A percentile compares a stretch with the other conserved stretches of the same genome.
These are phyloP conservation scores for Haberlea rhodopensis DNA, from an alignment of 257 asterid genomes.

Conservation along the genomic window DNA sequence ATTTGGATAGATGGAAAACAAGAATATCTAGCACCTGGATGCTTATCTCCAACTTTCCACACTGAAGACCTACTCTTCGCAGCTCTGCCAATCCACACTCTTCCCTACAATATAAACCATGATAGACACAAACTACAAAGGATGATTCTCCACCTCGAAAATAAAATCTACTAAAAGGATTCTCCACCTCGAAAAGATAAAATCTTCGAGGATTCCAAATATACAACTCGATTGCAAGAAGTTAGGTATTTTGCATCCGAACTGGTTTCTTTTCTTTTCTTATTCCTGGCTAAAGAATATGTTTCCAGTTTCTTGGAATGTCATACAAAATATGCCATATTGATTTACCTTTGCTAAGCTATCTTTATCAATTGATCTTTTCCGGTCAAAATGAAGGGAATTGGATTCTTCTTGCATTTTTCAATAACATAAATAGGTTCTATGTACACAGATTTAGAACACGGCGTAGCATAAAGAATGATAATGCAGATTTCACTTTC, in stretches of 20 bases:
- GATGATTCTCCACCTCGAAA: background rate
- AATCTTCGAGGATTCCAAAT: background rate
- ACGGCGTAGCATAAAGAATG: background rate
- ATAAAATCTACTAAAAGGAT: background rate
- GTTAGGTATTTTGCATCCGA: background rate
- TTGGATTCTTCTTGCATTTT: background rate
- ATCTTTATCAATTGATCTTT: background rate
- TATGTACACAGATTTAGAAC: background rate
- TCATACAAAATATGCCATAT: too few relatives aligned
- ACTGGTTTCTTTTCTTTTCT: background rate
- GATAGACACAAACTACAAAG: background rate
- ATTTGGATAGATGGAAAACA: slow-evolving; percentile 1
- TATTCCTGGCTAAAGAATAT: background rate
- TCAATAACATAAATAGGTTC: too few relatives aligned
- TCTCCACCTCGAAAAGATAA: background rate
- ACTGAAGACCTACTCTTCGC: slow-evolving; percentile 68
- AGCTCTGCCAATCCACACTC: slow-evolving; percentile 79
- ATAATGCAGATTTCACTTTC: background rate
- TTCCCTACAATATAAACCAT: slow-evolving; percentile 52
- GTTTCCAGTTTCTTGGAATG: background rate
- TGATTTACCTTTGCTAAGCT: background rate
- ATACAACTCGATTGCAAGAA: background rate
- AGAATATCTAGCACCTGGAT: slow-evolving; percentile 60
- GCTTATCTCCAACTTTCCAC: slow-evolving; percentile 83
- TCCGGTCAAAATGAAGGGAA: background rate